phyloP scores from a whole-genome alignment of 2,329 filamentous ascomycete genomes.

The Aspergillus versicolor region DNA sequence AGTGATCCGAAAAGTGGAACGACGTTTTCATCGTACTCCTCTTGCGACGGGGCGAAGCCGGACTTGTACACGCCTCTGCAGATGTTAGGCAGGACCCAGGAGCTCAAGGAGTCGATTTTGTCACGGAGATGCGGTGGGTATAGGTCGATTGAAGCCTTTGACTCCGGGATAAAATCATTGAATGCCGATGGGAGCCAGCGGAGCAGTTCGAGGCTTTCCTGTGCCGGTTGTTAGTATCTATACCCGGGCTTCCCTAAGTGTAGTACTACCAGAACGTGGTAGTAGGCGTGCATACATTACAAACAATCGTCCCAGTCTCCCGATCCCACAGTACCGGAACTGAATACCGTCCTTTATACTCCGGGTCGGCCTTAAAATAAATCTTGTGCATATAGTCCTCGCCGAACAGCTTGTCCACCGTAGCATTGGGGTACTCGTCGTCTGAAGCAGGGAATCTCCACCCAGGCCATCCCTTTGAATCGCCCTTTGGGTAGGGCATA shows the following conservation, averaged over 20 bases:
- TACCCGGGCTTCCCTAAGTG: too few species aligned
- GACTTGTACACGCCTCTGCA: conserved; percentile 63
- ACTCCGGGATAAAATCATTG: conserved; percentile 45
- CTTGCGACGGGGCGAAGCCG: conserved; percentile 58
- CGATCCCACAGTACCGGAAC: conserved; percentile 65
- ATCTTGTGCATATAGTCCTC: conserved; percentile 61
- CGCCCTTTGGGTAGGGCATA: conserved; percentile 66
- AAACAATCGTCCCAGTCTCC: conserved; percentile 56
- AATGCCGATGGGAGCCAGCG: conserved; percentile 60
- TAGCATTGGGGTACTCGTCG: conserved; percentile 58
- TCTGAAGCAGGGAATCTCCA: conserved; percentile 58
- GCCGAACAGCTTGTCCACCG: conserved; percentile 59
- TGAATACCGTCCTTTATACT: conserved; percentile 61
- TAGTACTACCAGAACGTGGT: too few species aligned
- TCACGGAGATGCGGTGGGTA: conserved; percentile 52
- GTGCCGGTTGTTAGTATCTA: not conserved
- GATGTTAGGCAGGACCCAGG: conserved; percentile 57
- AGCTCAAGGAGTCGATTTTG: conserved; percentile 53
- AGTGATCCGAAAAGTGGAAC: conserved; percentile 58
- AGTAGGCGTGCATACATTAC: conserved; percentile 54
- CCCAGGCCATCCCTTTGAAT: conserved; percentile 61
- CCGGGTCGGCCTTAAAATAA: conserved; percentile 61
- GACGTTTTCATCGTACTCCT: conserved; percentile 55
- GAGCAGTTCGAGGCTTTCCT: conserved; percentile 49
- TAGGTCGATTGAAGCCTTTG: conserved; percentile 48